Evolutionary conservation across 306 rosid species (phyloP), one percentile per base, ranked within the genome.

Genomic region (Sindora glabra): DNA sequence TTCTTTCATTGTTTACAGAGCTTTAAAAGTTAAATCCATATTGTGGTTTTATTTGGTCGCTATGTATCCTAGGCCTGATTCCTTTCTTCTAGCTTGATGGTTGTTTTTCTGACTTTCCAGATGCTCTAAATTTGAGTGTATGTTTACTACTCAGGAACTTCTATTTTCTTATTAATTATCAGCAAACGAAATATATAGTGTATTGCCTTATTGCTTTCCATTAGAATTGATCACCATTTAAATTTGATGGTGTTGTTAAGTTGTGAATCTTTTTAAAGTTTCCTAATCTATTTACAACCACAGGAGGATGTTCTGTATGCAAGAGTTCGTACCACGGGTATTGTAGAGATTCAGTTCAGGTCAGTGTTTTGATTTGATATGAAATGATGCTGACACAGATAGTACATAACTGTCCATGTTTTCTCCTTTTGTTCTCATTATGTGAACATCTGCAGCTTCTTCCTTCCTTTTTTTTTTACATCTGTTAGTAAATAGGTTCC

Each of bases 271-370:
- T 21, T 56, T 26, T 15, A 5, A 55, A 25, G 58, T 62, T 56
- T 63, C 64, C 68, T 48, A 45, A 17, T 59, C n/a, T 52, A 18
- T 74, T 23, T 62, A 34, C 54, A 60, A 64, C 64, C 72, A 42
- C 83, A 94, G 99, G 99, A 94, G 74, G 99, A 94, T 74, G 97
- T 94, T 61, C 79, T 94, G 62, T 73, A 82, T 64, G 97, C 99
- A 15, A 86, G 99, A 86, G 95, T 94, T 34, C 97, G 97, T 25
- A 94, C 99, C 23, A 89, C 97, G 1, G 99, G 99, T 33, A 94
- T 94, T 48, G 99, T 94, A 39, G 99, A 94, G 95, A 94, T 94
- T 67, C 99, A 94, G 78, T 94, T 94, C 88, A 94, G 99, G 99
- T 89, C 77, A 77, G 62, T 72, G 42, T 55, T 48, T 48, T 30